Percentiles rank a stretch among this genome's conserved stretches.
phyloP scores from a whole-genome alignment of 768 basidiomycete species.

The Lentinula sp. region DNA sequence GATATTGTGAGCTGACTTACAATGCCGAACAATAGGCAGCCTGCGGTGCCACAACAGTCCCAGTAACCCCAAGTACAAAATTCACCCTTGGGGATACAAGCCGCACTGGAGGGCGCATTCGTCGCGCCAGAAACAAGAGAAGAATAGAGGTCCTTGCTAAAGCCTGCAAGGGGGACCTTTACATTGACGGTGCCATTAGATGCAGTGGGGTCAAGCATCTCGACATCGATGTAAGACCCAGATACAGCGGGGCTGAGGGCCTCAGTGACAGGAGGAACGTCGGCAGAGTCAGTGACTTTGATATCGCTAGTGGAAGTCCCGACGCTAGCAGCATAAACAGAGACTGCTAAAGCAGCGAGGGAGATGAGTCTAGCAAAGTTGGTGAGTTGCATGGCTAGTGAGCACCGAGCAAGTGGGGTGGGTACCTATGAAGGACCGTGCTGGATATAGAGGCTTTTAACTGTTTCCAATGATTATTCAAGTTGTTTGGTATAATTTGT shows the following conservation, averaged over 20 bases:
- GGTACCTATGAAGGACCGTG: too few relatives aligned
- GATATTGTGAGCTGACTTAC: neutral
- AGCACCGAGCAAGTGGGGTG: too few relatives aligned
- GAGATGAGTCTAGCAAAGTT: too few relatives aligned
- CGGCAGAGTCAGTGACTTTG: neutral
- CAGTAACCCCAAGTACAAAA: neutral
- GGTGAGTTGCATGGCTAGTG: too few relatives aligned
- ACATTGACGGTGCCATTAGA: neutral
- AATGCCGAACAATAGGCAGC: neutral
- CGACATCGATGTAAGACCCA: neutral
- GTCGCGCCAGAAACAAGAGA: neutral
- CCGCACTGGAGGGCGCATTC: neutral
- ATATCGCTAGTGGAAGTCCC: neutral
- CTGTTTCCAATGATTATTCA: too few relatives aligned
- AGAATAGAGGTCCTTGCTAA: neutral
- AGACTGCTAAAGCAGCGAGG: too few relatives aligned
- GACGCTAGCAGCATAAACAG: too few relatives aligned
- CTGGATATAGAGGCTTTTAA: too few relatives aligned
- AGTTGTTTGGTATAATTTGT: too few relatives aligned
- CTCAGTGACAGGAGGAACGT: neutral
- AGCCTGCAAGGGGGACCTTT: neutral
- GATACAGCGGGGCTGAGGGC: neutral
- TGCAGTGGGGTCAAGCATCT: neutral
- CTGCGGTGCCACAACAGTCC: neutral
- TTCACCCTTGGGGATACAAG: neutral